phyloP scores from a whole-genome alignment of 768 basidiomycete species.

The Mycena filopes region DNA sequence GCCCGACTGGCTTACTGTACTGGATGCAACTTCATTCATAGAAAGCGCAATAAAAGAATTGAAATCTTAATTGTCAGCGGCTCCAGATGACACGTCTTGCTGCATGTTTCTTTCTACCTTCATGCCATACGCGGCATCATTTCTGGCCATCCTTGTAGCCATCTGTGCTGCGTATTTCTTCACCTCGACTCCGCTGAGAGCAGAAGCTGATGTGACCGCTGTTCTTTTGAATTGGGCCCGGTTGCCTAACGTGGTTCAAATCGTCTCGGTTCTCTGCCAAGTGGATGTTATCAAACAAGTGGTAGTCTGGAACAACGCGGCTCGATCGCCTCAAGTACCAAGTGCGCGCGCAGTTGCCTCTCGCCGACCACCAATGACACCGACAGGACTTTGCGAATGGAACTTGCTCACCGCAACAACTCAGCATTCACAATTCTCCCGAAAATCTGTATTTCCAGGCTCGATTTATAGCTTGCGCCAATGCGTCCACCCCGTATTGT shows the following conservation, averaged over 20 bases:
- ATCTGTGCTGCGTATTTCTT: constrained; percentile 9
- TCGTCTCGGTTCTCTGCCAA: constrained; percentile 63
- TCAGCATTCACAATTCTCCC: constrained; percentile 67
- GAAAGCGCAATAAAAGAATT: constrained; percentile 57
- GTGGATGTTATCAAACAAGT: constrained; percentile 55
- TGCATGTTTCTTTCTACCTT: neutral
- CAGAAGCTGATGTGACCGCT: constrained; percentile 57
- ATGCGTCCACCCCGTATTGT: constrained; percentile 62
- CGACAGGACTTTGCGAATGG: constrained; percentile 53
- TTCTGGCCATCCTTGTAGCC: constrained; percentile 5
- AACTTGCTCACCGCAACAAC: constrained; percentile 53
- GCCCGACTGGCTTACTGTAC: constrained; percentile 53
- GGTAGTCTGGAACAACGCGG: constrained; percentile 74
- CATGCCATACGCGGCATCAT: no score
- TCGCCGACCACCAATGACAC: neutral
- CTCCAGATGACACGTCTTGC: constrained; percentile 7
- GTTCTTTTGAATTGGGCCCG: constrained; percentile 77
- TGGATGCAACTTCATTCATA: constrained; percentile 61
- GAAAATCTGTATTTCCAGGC: constrained; percentile 71
- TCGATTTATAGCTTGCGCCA: constrained; percentile 66
- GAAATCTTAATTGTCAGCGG: constrained; percentile 21
- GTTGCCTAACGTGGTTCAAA: constrained; percentile 67
- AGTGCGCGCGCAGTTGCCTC: constrained; percentile 45
- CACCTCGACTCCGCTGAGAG: neutral
- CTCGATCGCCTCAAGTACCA: constrained; percentile 50